A percentile compares a stretch with the other conserved stretches of the same genome.
Conservation (phyloP, 345 rosid species). For the Eucalyptus tenuipes region DNA sequence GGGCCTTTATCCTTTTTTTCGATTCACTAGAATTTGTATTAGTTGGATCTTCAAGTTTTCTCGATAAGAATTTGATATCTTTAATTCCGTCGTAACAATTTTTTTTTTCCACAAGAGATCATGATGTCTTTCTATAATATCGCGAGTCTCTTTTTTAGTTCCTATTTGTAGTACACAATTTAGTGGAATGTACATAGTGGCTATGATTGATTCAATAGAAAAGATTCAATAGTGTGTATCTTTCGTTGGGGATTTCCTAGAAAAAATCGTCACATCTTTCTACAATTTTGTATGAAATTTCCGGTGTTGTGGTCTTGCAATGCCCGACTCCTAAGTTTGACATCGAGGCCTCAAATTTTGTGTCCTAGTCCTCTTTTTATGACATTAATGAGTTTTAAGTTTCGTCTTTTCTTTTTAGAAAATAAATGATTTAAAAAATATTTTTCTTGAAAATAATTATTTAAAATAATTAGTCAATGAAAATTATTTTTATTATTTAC, state of each 20-base stretch:
- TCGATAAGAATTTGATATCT: rapidly evolving
- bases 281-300: neutral
- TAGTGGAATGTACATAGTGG: rapidly evolving
- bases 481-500: neutral
- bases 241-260: no score
- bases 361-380: neutral
- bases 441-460: neutral
- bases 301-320: neutral
- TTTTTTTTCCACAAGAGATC: neutral
- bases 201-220: neutral
- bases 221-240: neutral
- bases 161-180: neutral
- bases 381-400: no score
- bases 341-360: neutral
- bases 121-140: neutral
- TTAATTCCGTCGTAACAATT: rapidly evolving
- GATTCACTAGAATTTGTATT: rapidly evolving
- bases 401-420: no score
- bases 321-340: neutral
- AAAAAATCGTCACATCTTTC: neutral
- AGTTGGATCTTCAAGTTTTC: rapidly evolving
- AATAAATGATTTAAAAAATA: no score
- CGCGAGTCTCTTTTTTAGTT: rapidly evolving
- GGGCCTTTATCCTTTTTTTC: rapidly evolving
- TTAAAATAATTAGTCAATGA: no score